Percentiles rank a stretch among this genome's conserved stretches.
Conservation (phyloP, 768 basidiomycete species). For the Amanita thiersii region DNA sequence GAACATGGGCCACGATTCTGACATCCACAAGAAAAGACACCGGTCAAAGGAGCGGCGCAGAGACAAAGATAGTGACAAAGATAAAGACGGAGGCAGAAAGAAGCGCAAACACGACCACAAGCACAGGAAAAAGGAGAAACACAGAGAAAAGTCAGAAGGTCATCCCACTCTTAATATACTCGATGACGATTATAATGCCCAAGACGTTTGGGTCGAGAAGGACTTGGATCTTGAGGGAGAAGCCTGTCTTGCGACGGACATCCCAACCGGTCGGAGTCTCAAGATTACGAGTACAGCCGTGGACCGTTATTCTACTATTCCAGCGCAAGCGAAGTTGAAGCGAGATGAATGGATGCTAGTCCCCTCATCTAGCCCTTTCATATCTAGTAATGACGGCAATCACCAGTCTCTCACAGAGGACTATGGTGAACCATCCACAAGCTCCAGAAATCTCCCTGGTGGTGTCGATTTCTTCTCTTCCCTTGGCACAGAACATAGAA, state of each 20-base stretch:
- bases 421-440: constrained; percentile 45
- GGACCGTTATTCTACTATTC: constrained; percentile 25
- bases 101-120: constrained; percentile 16
- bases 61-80: constrained; percentile 31
- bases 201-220: constrained; percentile 84
- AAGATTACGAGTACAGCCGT: constrained; percentile 56
- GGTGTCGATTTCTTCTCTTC: constrained; percentile 85
- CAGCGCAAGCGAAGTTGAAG: constrained; percentile 40
- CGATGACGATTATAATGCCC: constrained; percentile 70
- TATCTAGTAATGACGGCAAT: constrained; percentile 16
- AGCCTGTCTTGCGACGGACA: constrained; percentile 62
- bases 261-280: constrained; percentile 70
- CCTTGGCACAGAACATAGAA: constrained; percentile 70
- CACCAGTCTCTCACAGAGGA: constrained; percentile 58
- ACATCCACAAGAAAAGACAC: constrained; percentile 42
- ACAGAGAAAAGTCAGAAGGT: constrained; percentile 27
- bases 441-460: constrained; percentile 41
- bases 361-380: constrained; percentile 20
- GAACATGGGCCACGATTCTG: constrained; percentile 48
- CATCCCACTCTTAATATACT: constrained; percentile 33
- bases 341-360: constrained; percentile 90
- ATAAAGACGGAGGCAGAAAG: constrained; percentile 29
- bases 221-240: constrained; percentile 75
- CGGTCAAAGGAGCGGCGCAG: constrained; percentile 39
- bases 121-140: constrained; percentile 33